Conservation (phyloP, 1,284 basidiomycete genomes). For the Apiotrichum gracile region DNA sequence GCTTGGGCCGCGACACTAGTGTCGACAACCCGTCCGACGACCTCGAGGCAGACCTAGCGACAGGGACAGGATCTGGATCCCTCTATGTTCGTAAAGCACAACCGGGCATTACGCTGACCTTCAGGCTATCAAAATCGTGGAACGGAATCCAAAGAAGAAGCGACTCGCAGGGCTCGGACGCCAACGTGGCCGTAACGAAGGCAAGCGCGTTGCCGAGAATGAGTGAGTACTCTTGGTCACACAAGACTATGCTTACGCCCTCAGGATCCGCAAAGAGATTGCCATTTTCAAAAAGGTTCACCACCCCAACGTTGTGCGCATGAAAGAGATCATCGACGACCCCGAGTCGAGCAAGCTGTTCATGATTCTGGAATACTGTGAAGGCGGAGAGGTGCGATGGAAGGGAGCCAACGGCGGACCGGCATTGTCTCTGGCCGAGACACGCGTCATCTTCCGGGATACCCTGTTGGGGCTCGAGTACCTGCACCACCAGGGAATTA, state of each 20-base stretch:
- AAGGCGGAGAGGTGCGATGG: conserved; percentile 92
- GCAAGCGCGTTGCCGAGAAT: conserved; percentile 49
- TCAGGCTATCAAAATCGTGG: conserved; percentile 78
- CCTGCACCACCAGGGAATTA: conserved; percentile 93
- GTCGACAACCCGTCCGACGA: conserved; percentile 19
- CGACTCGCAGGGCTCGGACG: conserved; percentile 52
- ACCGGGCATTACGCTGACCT: background rate
- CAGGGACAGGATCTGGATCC: conserved; percentile 6
- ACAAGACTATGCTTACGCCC: too few relatives aligned
- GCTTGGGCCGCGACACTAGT: conserved; percentile 59
- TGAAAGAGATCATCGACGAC: conserved; percentile 95
- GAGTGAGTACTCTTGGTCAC: conserved; percentile 32
- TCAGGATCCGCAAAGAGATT: conserved; percentile 68
- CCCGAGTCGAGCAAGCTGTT: conserved; percentile 82
- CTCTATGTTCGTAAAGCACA: conserved; percentile 18
- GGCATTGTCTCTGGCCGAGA: conserved; percentile 72
- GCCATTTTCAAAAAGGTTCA: conserved; percentile 96
- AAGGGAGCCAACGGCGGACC: conserved; percentile 59
- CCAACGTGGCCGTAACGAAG: conserved; percentile 48
- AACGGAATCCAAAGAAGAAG: conserved; percentile 60
- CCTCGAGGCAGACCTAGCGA: conserved; percentile 15
- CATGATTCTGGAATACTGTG: conserved; percentile 95
- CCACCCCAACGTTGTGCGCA: conserved; percentile 84
- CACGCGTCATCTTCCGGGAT: conserved; percentile 81
- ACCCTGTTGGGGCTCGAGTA: conserved; percentile 91